Evolutionary conservation across 2,329 filamentous ascomycete genomes (phyloP), one percentile per base, ranked within the genome.

Genomic region (Stachybotrys chartarum): DNA sequence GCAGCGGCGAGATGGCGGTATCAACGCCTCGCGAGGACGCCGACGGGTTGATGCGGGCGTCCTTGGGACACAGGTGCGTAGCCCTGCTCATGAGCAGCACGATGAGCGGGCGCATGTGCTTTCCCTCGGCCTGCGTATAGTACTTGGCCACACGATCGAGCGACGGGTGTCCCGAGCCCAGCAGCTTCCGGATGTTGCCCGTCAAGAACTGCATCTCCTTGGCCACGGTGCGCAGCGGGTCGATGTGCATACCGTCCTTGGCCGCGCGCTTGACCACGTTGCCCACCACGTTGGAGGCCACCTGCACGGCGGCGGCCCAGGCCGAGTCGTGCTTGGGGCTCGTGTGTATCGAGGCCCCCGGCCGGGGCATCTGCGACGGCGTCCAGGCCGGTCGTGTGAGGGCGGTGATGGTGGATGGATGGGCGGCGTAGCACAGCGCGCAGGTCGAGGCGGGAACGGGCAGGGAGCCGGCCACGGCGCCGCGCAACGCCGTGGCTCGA

Each of bases 181-280:
- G 78, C n/a, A 97, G 79, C 68, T 95, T 89, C 58, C 90, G 83
- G 72, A 97, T 96, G 66, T 97, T 96, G 54, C 91, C 91, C 11
- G 90, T 96, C 66, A 97, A 76, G 65, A 92, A 95, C 73, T 96
- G 94, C 86, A 99, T 90, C 78, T 97, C 93, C 75, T 96, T 95
- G 59, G 90, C 93, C 39, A 97, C 92, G 39, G 90, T 88, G 59
- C 90, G 84, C 66, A 97, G 81, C 39, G 93, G 93, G 70, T 97
- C 93, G 65, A 96, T 83, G 58, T 85, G 83, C 75, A 96, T 84
- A 56, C 83, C 81, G 62, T 79, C 78, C 62, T 85, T 83, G 59
- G 82, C 78, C 55, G 83, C 78, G 62, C 82, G 78, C 62, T 82
- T 81, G 58, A 87, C 78, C 49, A 82, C 83, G 68, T 86, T 87